These are phyloP conservation scores for Trichoderma parareesei DNA, from an alignment of 495 filamentous ascomycete genomes.

Conservation along the genomic window DNA sequence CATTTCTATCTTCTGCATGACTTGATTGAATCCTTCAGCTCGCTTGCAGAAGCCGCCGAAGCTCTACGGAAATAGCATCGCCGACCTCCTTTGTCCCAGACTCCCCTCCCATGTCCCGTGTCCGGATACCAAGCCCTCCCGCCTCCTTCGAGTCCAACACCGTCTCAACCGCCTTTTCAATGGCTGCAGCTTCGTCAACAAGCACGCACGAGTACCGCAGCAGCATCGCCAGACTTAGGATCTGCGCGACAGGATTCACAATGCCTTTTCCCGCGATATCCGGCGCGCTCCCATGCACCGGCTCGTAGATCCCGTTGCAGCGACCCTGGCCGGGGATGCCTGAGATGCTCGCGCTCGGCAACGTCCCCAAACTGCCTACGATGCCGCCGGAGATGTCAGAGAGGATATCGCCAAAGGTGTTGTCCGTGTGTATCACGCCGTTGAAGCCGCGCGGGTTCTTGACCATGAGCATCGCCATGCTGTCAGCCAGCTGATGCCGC, in stretches of 20 bases:
- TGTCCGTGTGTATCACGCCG: slow-evolving; percentile 42
- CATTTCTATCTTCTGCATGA: too few species aligned
- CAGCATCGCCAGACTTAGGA: slow-evolving; percentile 44
- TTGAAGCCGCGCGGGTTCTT: slow-evolving; percentile 41
- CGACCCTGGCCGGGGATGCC: slow-evolving; percentile 42
- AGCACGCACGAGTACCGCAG: slow-evolving; percentile 46
- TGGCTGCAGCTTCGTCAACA: slow-evolving; percentile 41
- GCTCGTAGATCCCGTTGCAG: slow-evolving; percentile 34
- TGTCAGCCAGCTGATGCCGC: slow-evolving; percentile 42
- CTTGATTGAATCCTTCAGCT: background rate
- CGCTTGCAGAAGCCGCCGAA: background rate
- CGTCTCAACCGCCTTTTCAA: slow-evolving; percentile 46
- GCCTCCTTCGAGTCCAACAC: slow-evolving; percentile 35
- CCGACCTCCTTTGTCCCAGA: slow-evolving; percentile 44
- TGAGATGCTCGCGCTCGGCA: slow-evolving; percentile 43
- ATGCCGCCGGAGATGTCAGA: slow-evolving; percentile 44
- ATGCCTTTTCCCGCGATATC: slow-evolving; percentile 35
- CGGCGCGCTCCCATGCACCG: slow-evolving; percentile 30
- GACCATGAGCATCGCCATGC: slow-evolving; percentile 40
- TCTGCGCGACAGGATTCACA: slow-evolving; percentile 24
- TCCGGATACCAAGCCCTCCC: slow-evolving; percentile 36
- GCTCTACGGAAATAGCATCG: slow-evolving; percentile 27
- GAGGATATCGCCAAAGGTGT: slow-evolving; percentile 47
- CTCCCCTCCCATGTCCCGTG: slow-evolving; percentile 48
- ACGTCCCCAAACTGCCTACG: slow-evolving; percentile 39